Conservation (phyloP, 805 yeast species). For the Nadsonia fulvescens region DNA sequence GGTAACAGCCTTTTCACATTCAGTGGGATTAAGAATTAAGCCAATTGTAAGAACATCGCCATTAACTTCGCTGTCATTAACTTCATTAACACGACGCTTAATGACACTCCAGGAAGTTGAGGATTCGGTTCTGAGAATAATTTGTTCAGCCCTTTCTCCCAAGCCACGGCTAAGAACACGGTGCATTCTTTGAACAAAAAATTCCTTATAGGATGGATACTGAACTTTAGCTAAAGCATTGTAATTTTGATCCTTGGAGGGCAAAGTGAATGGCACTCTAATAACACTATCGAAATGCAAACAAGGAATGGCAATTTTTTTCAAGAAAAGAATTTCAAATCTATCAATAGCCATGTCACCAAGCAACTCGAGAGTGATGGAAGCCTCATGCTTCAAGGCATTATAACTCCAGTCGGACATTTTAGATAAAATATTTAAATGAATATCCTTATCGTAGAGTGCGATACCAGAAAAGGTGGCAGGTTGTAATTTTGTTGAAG, state of each 20-base stretch:
- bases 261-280: conserved; percentile 26
- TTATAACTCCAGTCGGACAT: conserved; percentile 54
- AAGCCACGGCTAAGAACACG: conserved; percentile 27
- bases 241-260: conserved; percentile 26
- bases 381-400: conserved; percentile 45
- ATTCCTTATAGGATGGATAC: conserved; percentile 52
- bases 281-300: conserved; percentile 51
- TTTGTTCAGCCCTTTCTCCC: conserved; percentile 28
- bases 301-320: conserved; percentile 27
- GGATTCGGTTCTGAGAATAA: conserved; percentile 6
- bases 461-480: conserved; percentile 4
- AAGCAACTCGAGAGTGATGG: conserved; percentile 45
- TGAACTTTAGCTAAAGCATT: conserved; percentile 58
- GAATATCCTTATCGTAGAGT: conserved; percentile 15
- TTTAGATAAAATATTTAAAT: conserved; percentile 65
- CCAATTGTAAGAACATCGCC: conserved; percentile 47
- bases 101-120: conserved; percentile 4
- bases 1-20: conserved; percentile 66
- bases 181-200: conserved; percentile 40
- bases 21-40: conserved; percentile 46
- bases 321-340: conserved; percentile 60
- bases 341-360: conserved; percentile 72
- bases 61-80: not conserved
- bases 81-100: conserved; percentile 6
- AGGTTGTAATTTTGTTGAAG: conserved; percentile 3